Evolutionary conservation across 257 asterid genomes (phyloP), one percentile per base, ranked within the genome.

Genomic region (Solanum lignicaule): DNA sequence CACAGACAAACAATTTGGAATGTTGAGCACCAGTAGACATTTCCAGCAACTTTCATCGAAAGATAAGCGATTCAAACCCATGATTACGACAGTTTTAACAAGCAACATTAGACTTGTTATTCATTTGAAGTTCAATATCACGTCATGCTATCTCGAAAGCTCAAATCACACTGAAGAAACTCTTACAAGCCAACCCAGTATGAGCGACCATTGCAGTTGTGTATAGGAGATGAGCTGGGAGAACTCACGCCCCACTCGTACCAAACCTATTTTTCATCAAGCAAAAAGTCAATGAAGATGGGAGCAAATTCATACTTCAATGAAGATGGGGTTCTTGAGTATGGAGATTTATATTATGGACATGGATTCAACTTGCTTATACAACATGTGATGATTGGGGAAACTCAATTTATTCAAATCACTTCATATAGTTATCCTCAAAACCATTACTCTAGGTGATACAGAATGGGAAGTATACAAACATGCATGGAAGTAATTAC

Each of bases 141-240:
- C 39, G 2, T n/a, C 68, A 18, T 16, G 68, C 9, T 43, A 36
- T 46, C 85, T 46, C 66, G 18, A 29, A 46, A 81, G 39, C 66
- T n/a, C 68, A 81, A 36, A 29, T 15, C 16, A 43, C 29, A 16
- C 35, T 46, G 85, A 81, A 46, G 68, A 81, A 81, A 81, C 31
- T 18, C 68, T 46, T 93, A 94, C 75, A 97, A 94, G 75, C 99
- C 99, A 36, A 97, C 99, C 99, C 99, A 97, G 86, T 97, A 94
- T 4, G 98, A 97, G 43, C 98, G 98, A 5, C 99, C 99, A 41
- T 94, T 95, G 43, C 95, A 92, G 92, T 97, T 97, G 94, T 97
- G 99, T 90, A 97, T 86, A 68, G 98, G 95, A 20, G 94, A 91
- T 60, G 96, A 87, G 55, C 91, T 87, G 39, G 99, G 99, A 52